Base-by-base conservation (phyloP, 2,329 filamentous ascomycete species). In the Arthroderma sp. region DNA sequence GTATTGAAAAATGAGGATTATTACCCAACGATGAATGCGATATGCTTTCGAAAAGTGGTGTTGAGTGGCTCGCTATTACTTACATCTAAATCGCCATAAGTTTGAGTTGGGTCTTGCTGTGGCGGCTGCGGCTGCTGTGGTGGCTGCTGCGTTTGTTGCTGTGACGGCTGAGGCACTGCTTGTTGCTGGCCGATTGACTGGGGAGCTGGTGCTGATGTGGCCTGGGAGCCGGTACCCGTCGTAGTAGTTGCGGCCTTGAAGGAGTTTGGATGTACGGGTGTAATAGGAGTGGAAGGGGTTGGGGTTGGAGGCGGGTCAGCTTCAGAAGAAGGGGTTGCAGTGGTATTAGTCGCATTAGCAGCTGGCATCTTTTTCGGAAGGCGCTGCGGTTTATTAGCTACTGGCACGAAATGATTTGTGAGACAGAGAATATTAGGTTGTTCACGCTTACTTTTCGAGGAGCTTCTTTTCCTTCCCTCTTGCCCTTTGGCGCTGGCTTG, bases 401-500 rank as follows among this genome's bases (percentile, higher is more conserved):
- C 47, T 48, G 43, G 40, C 40, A 11, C 38, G 42, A 8, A 43
- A 44, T 38, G 22, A 43, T 11, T 31, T 33, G 39, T 28, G 29
- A 41, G 15, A 43, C 27, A 6, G 34, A 29, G 22, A 38, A 41
- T 38, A 45, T 22, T 28, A 33, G 29, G 42, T 48, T 48, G 33
- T 44, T 33, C 30, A 38, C 36, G 11, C 44, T 43, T 68, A 74
- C 72, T 67, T 75, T 75, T 51, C 66, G 67, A 29, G 43, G 34
- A 36, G 67, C 68, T 49, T 74, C 72, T 53, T 74, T 74, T 5
- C 63, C 61, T 31, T 69, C 68, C 58, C 78, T 77, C 66, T 79
- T 80, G n/a, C 55, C 54, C 57, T 77, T 79, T 6, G 72, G 74
- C 41, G 69, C 72, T n/a, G 61, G 67, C 55, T 68, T 81, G 56